These are phyloP conservation scores for Cladosporium sphaerospermum DNA, from an alignment of 2,329 filamentous ascomycete species.

Conservation along the genomic window DNA sequence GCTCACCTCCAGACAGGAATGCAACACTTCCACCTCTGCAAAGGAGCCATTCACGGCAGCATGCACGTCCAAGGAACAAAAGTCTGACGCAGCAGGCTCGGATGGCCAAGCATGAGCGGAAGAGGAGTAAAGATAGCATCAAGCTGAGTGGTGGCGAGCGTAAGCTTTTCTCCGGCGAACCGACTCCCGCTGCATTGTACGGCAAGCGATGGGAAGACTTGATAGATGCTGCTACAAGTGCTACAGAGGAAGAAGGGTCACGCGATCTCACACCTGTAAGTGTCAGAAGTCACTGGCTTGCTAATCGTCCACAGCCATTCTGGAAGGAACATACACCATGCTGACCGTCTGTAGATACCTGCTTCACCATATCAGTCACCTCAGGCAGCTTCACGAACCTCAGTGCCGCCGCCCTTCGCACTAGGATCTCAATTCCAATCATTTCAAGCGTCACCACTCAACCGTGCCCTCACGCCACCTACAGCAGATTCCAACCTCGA, in stretches of 20 bases:
- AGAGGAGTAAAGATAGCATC: slow-evolving; percentile 67
- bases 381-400: slow-evolving; percentile 48
- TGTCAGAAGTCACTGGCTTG: slow-evolving; percentile 33
- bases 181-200: slow-evolving; percentile 60
- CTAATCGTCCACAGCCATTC: not conserved
- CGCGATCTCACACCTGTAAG: slow-evolving; percentile 75
- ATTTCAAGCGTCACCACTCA: slow-evolving; percentile 84
- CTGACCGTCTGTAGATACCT: slow-evolving; percentile 32
- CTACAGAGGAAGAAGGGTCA: slow-evolving; percentile 81
- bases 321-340: not conserved
- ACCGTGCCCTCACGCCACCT: slow-evolving; percentile 84
- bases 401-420: slow-evolving; percentile 52
- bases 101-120: slow-evolving; percentile 72
- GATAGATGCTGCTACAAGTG: slow-evolving; percentile 88
- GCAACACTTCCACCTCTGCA: slow-evolving; percentile 83
- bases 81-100: slow-evolving; percentile 76
- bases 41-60: slow-evolving; percentile 56
- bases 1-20: slow-evolving; percentile 78
- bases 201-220: slow-evolving; percentile 95
- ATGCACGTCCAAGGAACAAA: slow-evolving; percentile 71
- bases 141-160: slow-evolving; percentile 68
- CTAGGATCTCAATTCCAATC: slow-evolving; percentile 49
- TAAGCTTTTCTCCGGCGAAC: slow-evolving; percentile 83
- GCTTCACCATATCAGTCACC: slow-evolving; percentile 48
- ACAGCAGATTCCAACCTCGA: slow-evolving; percentile 38